Evolutionary conservation across 352 stramenopile species (phyloP), one percentile per base, ranked within the genome.

Genomic region (Globisporangium radiosum): DNA sequence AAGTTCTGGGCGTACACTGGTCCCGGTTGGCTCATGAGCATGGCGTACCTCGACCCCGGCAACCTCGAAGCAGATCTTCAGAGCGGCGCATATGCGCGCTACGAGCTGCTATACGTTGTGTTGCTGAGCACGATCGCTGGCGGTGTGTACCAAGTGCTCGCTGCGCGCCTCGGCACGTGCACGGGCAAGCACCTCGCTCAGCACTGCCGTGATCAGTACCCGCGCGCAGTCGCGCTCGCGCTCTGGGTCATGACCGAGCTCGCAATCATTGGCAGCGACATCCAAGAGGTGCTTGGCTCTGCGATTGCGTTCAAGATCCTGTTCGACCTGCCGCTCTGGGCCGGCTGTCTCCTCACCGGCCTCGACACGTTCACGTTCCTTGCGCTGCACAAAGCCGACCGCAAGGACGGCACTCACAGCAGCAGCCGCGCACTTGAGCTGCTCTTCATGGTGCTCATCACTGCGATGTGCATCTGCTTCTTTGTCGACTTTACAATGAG

Each of bases 1-100:
- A 58, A 63, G 40, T 87, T 88, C 65, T 85, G 74, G 76, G 66
- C 72, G 36, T 84, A 65, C 54, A 81, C 75, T 0, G 75, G 77
- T 1, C 77, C 77, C 15, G 77, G 77, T 0, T 85, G 77, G 77
- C 73, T 85, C 70, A 81, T 85, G 72, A 81, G 73, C 60, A 88
- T 96, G 63, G 90, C 92, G 11, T 98, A 97, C 58, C 62, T 98
- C 40, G 92, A 97, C 69, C 92, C 90, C 0, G 89, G 87, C 8
- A 97, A 97, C 66, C 88, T 97, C 49, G 89, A 98, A 60, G 88
- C 88, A 9, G 90, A 97, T 62, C 80, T 98, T 55, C 90, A 97
- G 63, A 91, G 78, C 43, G 90, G 90, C 40, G 78, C 76, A 10
- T 96, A 92, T 52, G 81, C 81, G 10, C 73, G 78, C 58, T 97